A percentile compares a stretch with the other conserved stretches of the same genome.
Evolutionary conservation across 2,329 filamentous ascomycete species (phyloP).

Genomic region (Arthrobotrys musiformis): DNA sequence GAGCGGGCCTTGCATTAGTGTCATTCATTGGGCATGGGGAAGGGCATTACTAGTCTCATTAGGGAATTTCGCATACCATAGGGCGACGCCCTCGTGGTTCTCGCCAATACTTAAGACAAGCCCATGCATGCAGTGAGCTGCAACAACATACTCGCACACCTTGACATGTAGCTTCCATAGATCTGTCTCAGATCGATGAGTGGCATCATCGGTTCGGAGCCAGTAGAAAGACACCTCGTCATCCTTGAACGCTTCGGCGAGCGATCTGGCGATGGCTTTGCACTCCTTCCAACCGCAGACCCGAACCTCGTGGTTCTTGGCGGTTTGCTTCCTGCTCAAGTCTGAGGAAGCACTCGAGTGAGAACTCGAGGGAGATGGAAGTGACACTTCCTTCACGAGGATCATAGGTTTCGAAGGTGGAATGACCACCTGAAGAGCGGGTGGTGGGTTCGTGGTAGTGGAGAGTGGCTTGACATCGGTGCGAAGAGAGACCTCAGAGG

Average conservation of each 20-base stretch:
- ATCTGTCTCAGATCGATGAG: slow-evolving; percentile 71
- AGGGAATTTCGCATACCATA: slow-evolving; percentile 72
- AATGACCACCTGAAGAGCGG: slow-evolving; percentile 48
- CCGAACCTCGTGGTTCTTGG: slow-evolving; percentile 55
- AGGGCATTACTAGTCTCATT: slow-evolving; percentile 14
- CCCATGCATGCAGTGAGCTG: slow-evolving; percentile 78
- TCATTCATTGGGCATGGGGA: not conserved
- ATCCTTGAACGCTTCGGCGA: slow-evolving; percentile 80
- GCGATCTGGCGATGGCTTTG: slow-evolving; percentile 75
- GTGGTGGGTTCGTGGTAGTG: slow-evolving; percentile 19
- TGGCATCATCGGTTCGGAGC: slow-evolving; percentile 76
- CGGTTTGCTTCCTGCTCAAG: slow-evolving; percentile 35
- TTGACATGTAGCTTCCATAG: slow-evolving; percentile 81
- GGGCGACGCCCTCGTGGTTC: slow-evolving; percentile 79
- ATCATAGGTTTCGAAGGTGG: slow-evolving; percentile 56
- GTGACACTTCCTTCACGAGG: slow-evolving; percentile 53
- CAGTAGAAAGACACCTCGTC: slow-evolving; percentile 81
- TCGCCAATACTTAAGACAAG: slow-evolving; percentile 78
- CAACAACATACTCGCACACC: slow-evolving; percentile 80
- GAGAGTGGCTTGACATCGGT: slow-evolving; percentile 48
- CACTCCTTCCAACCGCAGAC: slow-evolving; percentile 72
- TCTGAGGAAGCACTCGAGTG: slow-evolving; percentile 45
- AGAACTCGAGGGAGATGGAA: slow-evolving; percentile 50
- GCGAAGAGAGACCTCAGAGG: slow-evolving; percentile 40
- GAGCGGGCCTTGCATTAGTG: slow-evolving; percentile 18